Evolutionary conservation across 176 grass and related monocot genomes (phyloP).

Genomic region (Hordeum marinum): DNA sequence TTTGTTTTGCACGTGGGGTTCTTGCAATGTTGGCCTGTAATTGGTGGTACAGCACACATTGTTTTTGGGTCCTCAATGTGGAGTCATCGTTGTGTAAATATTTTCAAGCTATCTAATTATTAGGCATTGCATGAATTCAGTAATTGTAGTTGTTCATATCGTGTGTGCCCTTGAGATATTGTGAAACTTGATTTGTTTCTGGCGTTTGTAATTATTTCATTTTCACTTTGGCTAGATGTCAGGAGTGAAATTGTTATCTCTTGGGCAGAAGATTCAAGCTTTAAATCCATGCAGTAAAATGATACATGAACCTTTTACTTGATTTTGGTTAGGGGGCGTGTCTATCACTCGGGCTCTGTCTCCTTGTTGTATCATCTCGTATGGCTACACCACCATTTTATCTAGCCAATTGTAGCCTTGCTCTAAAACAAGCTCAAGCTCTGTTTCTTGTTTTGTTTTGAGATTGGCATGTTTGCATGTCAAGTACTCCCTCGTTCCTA

Average conservation of each 20-base stretch:
- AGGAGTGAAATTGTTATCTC: neutral
- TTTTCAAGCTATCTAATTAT: neutral
- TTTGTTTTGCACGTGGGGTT: neutral
- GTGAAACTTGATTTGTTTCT: neutral
- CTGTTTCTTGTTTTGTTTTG: neutral
- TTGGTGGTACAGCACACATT: neutral
- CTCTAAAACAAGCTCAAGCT: neutral
- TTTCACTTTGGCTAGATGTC: neutral
- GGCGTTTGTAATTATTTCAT: neutral
- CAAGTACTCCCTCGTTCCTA: too few relatives aligned
- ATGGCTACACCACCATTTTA: neutral
- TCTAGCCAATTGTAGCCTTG: neutral
- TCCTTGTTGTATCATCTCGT: neutral
- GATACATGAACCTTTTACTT: neutral
- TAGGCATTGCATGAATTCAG: slow-evolving; percentile 26
- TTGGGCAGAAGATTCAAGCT: neutral
- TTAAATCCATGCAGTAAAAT: neutral
- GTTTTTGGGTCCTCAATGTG: neutral
- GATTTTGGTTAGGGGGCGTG: neutral
- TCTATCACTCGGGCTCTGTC: neutral
- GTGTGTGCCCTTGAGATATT: neutral
- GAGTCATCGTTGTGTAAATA: neutral
- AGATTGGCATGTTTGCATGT: neutral
- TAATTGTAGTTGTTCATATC: neutral
- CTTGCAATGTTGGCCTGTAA: slow-evolving; percentile 10